A percentile compares a stretch with the other conserved stretches of the same genome.
Conservation (phyloP, 805 yeast genomes). For the Hermanozyma aechmeae region DNA sequence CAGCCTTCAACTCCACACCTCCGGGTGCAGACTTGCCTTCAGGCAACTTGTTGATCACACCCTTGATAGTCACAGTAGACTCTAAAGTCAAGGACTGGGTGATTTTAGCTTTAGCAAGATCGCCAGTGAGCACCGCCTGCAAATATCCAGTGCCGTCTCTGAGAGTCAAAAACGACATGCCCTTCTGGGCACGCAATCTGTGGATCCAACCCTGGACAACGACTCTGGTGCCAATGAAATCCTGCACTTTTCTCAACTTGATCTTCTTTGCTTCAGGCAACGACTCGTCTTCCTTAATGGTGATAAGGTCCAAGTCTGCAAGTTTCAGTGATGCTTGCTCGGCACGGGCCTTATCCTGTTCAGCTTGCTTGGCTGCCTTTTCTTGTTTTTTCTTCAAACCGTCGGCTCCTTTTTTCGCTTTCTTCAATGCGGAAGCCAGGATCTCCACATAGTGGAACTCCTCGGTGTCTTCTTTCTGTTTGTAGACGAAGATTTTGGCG, state of each 20-base stretch:
- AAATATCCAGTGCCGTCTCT: slow-evolving; percentile 93
- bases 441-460: slow-evolving; percentile 62
- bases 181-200: slow-evolving; percentile 88
- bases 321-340: slow-evolving; percentile 62
- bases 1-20: slow-evolving; percentile 88
- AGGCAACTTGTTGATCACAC: slow-evolving; percentile 75
- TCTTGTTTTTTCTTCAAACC: slow-evolving; percentile 77
- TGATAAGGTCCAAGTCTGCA: slow-evolving; percentile 67
- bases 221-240: slow-evolving; percentile 59
- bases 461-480: slow-evolving; percentile 44
- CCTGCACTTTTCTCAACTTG: slow-evolving; percentile 52
- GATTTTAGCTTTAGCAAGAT: slow-evolving; percentile 82
- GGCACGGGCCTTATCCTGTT: slow-evolving; percentile 47
- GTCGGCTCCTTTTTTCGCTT: slow-evolving; percentile 93
- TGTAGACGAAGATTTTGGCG: slow-evolving; percentile 52
- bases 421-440: slow-evolving; percentile 84
- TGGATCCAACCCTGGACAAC: slow-evolving; percentile 92
- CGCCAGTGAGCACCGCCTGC: slow-evolving; percentile 84
- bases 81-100: slow-evolving; percentile 83
- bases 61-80: slow-evolving; percentile 72
- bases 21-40: slow-evolving; percentile 98
- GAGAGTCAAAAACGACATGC: slow-evolving; percentile 78
- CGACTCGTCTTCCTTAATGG: slow-evolving; percentile 62
- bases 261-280: slow-evolving; percentile 60
- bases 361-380: slow-evolving; percentile 51